Evolutionary conservation across 805 yeast species (phyloP).

Genomic region (Candida ponderosae): DNA sequence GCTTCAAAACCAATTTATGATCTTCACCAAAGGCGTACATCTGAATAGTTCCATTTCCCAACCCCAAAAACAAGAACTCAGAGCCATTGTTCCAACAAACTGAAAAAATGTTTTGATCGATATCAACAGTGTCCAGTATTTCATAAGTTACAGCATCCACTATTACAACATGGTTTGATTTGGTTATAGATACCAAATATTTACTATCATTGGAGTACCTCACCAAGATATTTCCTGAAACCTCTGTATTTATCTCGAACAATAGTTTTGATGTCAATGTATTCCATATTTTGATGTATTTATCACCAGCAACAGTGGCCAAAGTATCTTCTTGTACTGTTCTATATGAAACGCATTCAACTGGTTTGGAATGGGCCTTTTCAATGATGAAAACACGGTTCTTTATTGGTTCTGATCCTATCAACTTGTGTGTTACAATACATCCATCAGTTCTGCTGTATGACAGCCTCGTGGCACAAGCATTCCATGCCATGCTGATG

Average conservation of each 20-base stretch:
- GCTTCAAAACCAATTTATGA: constrained; percentile 3
- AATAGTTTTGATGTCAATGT: constrained; percentile 24
- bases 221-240: constrained; percentile 13
- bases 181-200: constrained; percentile 35
- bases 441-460: constrained; percentile 19
- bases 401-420: constrained; percentile 22
- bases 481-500: constrained; percentile 19
- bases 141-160: constrained; percentile 25
- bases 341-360: constrained; percentile 39
- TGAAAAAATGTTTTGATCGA: constrained; percentile 21
- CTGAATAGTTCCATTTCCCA: constrained; percentile 37
- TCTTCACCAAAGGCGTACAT: constrained; percentile 11
- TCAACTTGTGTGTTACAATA: constrained; percentile 23
- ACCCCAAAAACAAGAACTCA: constrained; percentile 35
- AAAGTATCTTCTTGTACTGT: constrained; percentile 37
- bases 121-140: constrained; percentile 18
- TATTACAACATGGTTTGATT: constrained; percentile 28
- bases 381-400: constrained; percentile 25
- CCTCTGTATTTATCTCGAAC: constrained; percentile 22
- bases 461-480: constrained; percentile 21
- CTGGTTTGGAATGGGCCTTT: constrained; percentile 30
- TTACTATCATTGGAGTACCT: constrained; percentile 30
- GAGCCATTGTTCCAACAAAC: constrained; percentile 25
- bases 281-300: constrained; percentile 40
- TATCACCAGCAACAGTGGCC: constrained; percentile 43